Evolutionary conservation across 2,329 filamentous ascomycete species (phyloP).

Genomic region (Colletotrichum graminicola): DNA sequence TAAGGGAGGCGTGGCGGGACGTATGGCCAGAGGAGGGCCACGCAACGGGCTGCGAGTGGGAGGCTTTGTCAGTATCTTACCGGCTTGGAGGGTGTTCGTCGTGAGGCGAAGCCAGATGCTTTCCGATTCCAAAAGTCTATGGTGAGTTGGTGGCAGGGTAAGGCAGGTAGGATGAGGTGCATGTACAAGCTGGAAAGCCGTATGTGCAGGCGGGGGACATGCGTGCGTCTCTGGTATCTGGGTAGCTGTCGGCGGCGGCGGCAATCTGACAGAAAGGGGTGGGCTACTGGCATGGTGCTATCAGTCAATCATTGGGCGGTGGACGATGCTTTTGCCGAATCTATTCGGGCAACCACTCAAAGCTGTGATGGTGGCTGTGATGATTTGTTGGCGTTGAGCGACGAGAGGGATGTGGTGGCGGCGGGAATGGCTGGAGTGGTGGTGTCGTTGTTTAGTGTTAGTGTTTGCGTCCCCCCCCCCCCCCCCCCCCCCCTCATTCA

Average conservation of each 20-base stretch:
- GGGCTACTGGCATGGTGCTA: slow-evolving; percentile 29
- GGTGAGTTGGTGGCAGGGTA: slow-evolving; percentile 9
- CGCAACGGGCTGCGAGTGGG: slow-evolving; percentile 21
- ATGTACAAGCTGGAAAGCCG: slow-evolving; percentile 21
- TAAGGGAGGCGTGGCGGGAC: slow-evolving; percentile 7
- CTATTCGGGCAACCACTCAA: slow-evolving; percentile 18
- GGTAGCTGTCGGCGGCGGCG: slow-evolving; percentile 22
- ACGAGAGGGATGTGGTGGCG: slow-evolving; percentile 1
- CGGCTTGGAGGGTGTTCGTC: background rate
- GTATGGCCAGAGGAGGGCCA: slow-evolving; percentile 12
- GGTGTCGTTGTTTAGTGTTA: slow-evolving; percentile 23
- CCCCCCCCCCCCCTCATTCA: slow-evolving; percentile 32
- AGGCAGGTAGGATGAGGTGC: slow-evolving; percentile 23
- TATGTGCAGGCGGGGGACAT: slow-evolving; percentile 9
- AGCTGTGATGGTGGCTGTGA: slow-evolving; percentile 24
- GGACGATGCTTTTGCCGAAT: slow-evolving; percentile 37
- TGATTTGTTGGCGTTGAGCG: slow-evolving; percentile 19
- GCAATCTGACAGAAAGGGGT: slow-evolving; percentile 26
- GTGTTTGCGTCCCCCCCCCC: slow-evolving; percentile 31
- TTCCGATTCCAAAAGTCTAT: background rate
- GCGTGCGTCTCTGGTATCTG: background rate
- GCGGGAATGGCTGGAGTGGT: background rate
- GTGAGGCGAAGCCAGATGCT: slow-evolving; percentile 2
- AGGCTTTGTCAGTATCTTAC: background rate
- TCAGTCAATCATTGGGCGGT: slow-evolving; percentile 22